Percentiles rank a stretch among this genome's conserved stretches.
Conservation (phyloP, 345 rosid genomes). For the Populus alba region DNA sequence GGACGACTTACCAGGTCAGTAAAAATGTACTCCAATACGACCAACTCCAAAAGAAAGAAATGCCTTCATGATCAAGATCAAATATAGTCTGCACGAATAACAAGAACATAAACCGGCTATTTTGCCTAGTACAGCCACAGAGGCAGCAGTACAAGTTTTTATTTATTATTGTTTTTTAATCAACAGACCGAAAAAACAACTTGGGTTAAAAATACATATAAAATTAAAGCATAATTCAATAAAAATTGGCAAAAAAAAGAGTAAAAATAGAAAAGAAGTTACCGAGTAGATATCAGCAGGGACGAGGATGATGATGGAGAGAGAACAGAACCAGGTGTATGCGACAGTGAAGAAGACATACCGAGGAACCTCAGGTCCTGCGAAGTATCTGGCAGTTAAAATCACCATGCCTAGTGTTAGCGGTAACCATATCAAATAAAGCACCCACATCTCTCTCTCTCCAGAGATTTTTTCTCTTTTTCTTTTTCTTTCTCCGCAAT, state of each 20-base stretch:
- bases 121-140: too few relatives aligned
- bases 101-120: neutral
- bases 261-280: neutral
- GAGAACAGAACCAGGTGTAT: constrained; percentile 97
- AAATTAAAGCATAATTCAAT: neutral
- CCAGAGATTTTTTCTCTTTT: neutral
- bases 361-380: constrained; percentile 91
- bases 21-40: constrained; percentile 97
- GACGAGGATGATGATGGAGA: constrained; percentile 92
- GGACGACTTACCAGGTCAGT: constrained; percentile 80
- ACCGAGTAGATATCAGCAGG: constrained; percentile 99
- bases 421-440: constrained; percentile 96
- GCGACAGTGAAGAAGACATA: constrained; percentile 91
- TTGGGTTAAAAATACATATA: neutral
- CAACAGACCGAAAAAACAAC: neutral
- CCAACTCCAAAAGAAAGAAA: constrained; percentile 96
- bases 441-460: constrained; percentile 70
- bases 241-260: neutral
- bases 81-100: constrained; percentile 42
- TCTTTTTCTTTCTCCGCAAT: neutral
- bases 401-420: constrained; percentile 90
- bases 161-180: too few relatives aligned
- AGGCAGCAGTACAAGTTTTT: too few relatives aligned
- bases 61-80: constrained; percentile 50
- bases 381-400: constrained; percentile 76